These are phyloP conservation scores for Cladophialophora exuberans DNA, from an alignment of 2,329 filamentous ascomycete genomes.

Conservation along the genomic window DNA sequence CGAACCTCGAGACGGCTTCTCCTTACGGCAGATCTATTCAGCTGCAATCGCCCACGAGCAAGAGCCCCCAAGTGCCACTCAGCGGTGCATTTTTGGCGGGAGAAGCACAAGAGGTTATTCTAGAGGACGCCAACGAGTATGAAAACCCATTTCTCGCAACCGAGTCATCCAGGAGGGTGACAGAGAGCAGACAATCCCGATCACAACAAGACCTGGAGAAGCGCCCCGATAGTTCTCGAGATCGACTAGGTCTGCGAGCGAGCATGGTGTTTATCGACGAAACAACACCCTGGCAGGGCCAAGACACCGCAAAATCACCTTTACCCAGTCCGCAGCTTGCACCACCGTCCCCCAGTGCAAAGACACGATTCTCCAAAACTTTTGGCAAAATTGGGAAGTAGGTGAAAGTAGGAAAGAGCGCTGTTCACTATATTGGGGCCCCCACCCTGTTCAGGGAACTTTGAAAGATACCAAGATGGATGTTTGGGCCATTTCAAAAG, in stretches of 20 bases:
- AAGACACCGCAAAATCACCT: constrained; percentile 9
- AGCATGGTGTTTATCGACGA: constrained; percentile 25
- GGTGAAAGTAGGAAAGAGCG: neutral
- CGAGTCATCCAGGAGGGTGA: neutral
- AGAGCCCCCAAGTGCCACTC: neutral
- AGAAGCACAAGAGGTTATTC: constrained; percentile 28
- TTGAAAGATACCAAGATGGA: neutral
- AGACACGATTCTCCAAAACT: constrained; percentile 19
- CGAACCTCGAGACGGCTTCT: no score
- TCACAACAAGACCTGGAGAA: constrained; percentile 22
- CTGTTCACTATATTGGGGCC: neutral
- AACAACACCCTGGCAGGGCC: constrained; percentile 25
- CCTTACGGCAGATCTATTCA: no score
- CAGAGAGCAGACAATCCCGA: constrained; percentile 3
- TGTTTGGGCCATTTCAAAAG: neutral
- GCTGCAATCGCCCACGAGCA: neutral
- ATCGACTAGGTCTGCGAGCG: constrained; percentile 26
- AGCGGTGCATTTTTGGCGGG: constrained; percentile 30
- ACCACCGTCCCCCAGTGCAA: constrained; percentile 3
- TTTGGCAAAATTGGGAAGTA: constrained; percentile 28
- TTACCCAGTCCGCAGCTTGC: neutral
- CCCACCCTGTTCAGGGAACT: neutral
- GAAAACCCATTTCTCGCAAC: no score
- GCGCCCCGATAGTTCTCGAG: constrained; percentile 27
- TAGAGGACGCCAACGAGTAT: constrained; percentile 11